phyloP scores from a whole-genome alignment of 495 filamentous ascomycete species.

The Talaromyces adpressus region DNA sequence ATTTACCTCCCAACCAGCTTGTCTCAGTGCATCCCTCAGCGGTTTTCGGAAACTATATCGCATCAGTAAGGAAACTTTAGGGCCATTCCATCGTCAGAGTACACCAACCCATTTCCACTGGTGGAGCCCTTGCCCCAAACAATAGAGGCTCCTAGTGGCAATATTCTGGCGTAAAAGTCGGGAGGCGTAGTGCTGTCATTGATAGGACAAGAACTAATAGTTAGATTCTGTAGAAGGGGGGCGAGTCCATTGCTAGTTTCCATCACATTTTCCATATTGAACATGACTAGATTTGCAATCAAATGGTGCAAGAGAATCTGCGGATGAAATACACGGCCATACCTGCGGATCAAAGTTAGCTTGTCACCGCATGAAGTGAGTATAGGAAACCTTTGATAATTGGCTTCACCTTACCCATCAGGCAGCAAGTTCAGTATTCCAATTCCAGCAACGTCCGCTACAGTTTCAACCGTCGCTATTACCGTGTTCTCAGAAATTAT shows the following conservation, averaged over 20 bases:
- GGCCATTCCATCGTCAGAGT: neutral
- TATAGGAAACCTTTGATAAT: neutral
- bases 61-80: neutral
- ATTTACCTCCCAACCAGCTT: constrained; percentile 35
- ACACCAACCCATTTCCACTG: constrained; percentile 37
- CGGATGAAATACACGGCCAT: constrained; percentile 4
- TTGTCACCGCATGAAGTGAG: neutral
- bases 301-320: neutral
- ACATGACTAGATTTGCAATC: constrained; percentile 2
- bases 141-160: constrained; percentile 53
- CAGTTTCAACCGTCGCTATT: neutral
- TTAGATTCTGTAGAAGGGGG: neutral
- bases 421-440: constrained; percentile 2
- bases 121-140: constrained; percentile 43
- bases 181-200: neutral
- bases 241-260: neutral
- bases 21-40: constrained; percentile 30
- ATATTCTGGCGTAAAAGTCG: neutral
- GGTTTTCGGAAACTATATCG: constrained; percentile 32
- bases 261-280: constrained; percentile 5
- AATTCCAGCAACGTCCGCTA: neutral
- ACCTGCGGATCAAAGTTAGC: neutral
- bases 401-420: neutral
- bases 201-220: neutral
- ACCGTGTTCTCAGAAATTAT: neutral